Base-by-base conservation (phyloP, 2,329 filamentous ascomycete genomes). In the Penicillium occitanis region DNA sequence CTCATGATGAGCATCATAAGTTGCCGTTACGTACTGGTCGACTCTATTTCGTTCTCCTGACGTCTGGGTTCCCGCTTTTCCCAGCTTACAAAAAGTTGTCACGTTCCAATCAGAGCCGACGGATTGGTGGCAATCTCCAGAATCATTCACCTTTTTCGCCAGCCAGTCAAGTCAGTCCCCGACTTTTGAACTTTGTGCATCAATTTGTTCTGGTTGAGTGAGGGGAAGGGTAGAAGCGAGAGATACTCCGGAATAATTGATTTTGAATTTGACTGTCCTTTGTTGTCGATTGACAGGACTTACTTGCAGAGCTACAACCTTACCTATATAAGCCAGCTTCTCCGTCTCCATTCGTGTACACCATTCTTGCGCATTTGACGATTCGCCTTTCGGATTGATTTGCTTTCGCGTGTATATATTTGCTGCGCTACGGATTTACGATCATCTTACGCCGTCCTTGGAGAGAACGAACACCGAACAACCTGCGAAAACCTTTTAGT, bases 61-160 rank as follows among this genome's bases (percentile, higher is more conserved):
- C 61, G 61, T 63, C 25, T 35, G 25, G 2, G 57, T 53, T 19
- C 61, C 61, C 61, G 61, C 61, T 63, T 57, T 63, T 61, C n/a
- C 50, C 30, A 33, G 28, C 2, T 30, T 11, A 13, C 48, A 40
- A 57, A 37, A 40, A 57, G 30, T 25, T 19, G 7, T 28, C 61
- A 33, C 61, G 14, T 42, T 30, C 61, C 61, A 63, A 63, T 63
- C 61, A 63, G 10, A 40, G 51, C 50, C 14, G n/a, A 44, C 37
- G n/a, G n/a, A 35, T 48, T 57, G 50, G 61, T 63, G 61, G 61
- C 61, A 57, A 63, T 30, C 61, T 19, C 44, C 33, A 62, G 50
- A 61, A 14, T 57, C 19, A 5, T 40, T 40, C 33, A 25, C 30
- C 33, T 57, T 57, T 35, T 57, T 40, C 19, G 33, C 53, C 19